These are phyloP conservation scores for Kluyveromyces siamensis DNA, from an alignment of 805 yeast genomes.

Conservation along the genomic window DNA sequence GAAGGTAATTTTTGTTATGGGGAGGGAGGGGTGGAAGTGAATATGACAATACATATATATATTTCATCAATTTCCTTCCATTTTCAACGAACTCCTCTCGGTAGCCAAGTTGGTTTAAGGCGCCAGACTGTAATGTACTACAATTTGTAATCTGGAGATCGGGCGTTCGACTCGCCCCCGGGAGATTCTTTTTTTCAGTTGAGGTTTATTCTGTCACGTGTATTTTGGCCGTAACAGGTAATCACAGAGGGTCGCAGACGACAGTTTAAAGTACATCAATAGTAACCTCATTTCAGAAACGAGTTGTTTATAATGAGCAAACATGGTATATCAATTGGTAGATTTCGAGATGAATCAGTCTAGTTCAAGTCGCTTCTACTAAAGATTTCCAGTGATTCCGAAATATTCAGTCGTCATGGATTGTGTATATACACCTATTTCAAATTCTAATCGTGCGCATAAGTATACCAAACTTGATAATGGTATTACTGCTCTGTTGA, in stretches of 20 bases:
- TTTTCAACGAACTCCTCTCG: constrained; percentile 21
- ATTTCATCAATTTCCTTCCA: too few species aligned
- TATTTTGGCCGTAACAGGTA: background rate
- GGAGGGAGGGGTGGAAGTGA: too few species aligned
- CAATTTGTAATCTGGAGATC: constrained; percentile 28
- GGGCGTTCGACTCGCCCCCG: constrained; percentile 35
- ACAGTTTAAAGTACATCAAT: background rate
- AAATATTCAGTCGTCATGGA: background rate
- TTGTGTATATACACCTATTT: constrained; percentile 27
- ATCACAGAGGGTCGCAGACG: background rate
- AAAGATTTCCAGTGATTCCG: too few species aligned
- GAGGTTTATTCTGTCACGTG: background rate
- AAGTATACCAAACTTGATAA: constrained; percentile 48
- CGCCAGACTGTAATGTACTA: constrained; percentile 30
- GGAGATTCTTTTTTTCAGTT: constrained; percentile 21
- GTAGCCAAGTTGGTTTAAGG: constrained; percentile 34
- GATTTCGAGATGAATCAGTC: too few species aligned
- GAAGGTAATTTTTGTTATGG: too few species aligned
- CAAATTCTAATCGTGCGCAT: constrained; percentile 33
- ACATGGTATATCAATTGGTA: background rate
- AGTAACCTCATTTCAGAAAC: background rate
- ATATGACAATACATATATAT: too few species aligned
- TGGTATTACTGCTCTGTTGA: constrained; percentile 56
- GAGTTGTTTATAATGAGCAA: background rate
- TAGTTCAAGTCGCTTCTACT: too few species aligned